Conservation (phyloP, 2,329 filamentous ascomycete genomes). For the Myrmaecium sp. region DNA sequence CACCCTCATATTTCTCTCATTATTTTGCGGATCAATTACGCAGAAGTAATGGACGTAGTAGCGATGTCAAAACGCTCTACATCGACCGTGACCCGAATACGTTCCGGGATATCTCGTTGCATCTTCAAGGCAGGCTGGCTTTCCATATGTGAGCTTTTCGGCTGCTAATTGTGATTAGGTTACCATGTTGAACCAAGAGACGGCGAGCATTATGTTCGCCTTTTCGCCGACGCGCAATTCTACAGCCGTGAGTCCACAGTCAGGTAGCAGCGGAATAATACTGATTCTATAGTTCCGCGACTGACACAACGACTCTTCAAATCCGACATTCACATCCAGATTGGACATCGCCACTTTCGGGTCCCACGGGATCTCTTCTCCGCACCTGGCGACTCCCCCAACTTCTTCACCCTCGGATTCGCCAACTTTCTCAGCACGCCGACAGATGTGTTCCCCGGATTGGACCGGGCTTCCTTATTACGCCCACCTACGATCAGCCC, state of each 20-base stretch:
- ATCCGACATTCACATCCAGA: constrained; percentile 80
- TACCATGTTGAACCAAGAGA: constrained; percentile 75
- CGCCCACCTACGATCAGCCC: constrained; percentile 76
- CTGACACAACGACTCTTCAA: constrained; percentile 83
- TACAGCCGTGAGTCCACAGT: constrained; percentile 49
- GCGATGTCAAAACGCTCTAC: constrained; percentile 61
- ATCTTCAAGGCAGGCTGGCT: constrained; percentile 55
- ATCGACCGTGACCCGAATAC: constrained; percentile 86
- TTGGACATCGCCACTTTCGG: constrained; percentile 74
- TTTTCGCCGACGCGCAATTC: constrained; percentile 92
- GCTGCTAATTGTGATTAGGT: constrained; percentile 23
- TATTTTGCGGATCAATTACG: constrained; percentile 78
- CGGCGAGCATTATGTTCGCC: constrained; percentile 72
- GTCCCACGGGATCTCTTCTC: constrained; percentile 80
- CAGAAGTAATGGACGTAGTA: constrained; percentile 41
- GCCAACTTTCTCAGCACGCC: constrained; percentile 72
- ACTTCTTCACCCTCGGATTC: constrained; percentile 89
- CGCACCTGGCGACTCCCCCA: constrained; percentile 75
- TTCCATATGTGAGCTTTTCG: neutral
- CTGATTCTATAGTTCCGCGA: constrained; percentile 48
- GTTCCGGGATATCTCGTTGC: constrained; percentile 75
- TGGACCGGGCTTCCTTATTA: constrained; percentile 61
- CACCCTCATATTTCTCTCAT: constrained; percentile 89
- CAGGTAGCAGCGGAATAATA: constrained; percentile 6
- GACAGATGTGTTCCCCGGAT: constrained; percentile 67